Evolutionary conservation across 1,284 basidiomycete species (phyloP).

Genomic region (Lentinus polychrous): DNA sequence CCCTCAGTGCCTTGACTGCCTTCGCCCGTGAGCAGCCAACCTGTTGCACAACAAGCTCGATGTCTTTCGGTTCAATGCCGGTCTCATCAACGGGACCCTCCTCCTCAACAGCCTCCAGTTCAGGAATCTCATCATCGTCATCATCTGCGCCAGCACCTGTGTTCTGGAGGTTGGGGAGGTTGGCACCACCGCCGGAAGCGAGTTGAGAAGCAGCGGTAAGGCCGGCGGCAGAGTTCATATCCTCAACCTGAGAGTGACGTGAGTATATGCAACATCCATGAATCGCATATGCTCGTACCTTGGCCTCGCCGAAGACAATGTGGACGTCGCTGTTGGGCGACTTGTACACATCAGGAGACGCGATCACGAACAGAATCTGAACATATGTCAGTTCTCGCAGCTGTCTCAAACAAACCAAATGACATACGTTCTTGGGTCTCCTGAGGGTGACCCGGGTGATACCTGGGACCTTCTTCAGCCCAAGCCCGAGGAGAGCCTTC

Average conservation of each 20-base stretch:
- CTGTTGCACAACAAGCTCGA: conserved; percentile 91
- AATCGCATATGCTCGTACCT: conserved; percentile 38
- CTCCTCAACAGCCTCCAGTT: conserved; percentile 74
- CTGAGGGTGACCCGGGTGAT: conserved; percentile 95
- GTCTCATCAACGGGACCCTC: conserved; percentile 75
- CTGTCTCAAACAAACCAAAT: not conserved
- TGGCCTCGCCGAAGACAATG: conserved; percentile 98
- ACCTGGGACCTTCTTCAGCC: conserved; percentile 85
- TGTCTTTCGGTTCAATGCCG: conserved; percentile 89
- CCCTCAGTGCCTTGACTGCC: conserved; percentile 83
- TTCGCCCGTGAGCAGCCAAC: conserved; percentile 79
- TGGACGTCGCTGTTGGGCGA: conserved; percentile 96
- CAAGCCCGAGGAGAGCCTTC: conserved; percentile 82
- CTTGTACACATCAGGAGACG: conserved; percentile 96
- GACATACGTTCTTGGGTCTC: conserved; percentile 85
- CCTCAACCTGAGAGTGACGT: conserved; percentile 64
- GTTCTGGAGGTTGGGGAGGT: conserved; percentile 47
- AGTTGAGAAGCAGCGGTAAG: conserved; percentile 82
- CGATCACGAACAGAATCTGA: conserved; percentile 88
- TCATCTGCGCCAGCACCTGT: conserved; percentile 43
- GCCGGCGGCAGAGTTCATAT: conserved; percentile 84
- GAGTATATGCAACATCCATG: not conserved
- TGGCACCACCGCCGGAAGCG: conserved; percentile 46
- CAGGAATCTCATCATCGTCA: conserved; percentile 75
- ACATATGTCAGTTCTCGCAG: not conserved